Evolutionary conservation across 352 stramenopile species (phyloP).

Genomic region (Elongisporangium anandrum): DNA sequence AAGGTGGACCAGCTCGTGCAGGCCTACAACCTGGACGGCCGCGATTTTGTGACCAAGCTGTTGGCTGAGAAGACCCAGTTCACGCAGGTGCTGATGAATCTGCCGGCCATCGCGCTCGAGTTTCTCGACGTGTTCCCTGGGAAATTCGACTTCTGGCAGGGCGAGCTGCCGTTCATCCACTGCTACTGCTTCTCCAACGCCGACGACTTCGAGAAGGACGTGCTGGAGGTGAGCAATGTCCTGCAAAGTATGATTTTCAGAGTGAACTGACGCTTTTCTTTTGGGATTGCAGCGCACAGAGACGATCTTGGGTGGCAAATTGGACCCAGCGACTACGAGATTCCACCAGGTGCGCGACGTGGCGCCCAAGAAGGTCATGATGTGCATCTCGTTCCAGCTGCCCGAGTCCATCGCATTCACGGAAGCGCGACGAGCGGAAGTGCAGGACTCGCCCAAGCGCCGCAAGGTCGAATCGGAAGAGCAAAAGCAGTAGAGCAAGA

Average conservation of each 20-base stretch:
- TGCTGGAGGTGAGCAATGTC: conserved; percentile 47
- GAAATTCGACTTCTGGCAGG: conserved; percentile 64
- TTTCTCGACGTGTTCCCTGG: conserved; percentile 87
- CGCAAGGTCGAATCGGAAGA: conserved; percentile 29
- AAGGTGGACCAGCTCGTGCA: conserved; percentile 79
- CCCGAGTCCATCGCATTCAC: conserved; percentile 70
- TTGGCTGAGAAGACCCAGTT: conserved; percentile 62
- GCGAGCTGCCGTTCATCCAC: conserved; percentile 86
- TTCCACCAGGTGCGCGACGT: conserved; percentile 94
- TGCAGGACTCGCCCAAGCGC: conserved; percentile 42
- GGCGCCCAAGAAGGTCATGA: conserved; percentile 96
- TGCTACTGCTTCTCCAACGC: conserved; percentile 94
- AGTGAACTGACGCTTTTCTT: conserved; percentile 8
- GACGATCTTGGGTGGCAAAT: conserved; percentile 47
- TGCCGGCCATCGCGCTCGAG: conserved; percentile 92
- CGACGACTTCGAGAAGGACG: conserved; percentile 63
- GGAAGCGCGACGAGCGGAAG: conserved; percentile 28
- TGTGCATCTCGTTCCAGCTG: conserved; percentile 95
- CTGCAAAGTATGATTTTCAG: background rate
- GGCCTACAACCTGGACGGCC: conserved; percentile 91
- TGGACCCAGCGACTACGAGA: conserved; percentile 43
- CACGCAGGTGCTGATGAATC: conserved; percentile 96
- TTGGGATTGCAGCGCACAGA: conserved; percentile 49
- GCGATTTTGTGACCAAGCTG: conserved; percentile 88
- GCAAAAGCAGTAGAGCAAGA: conserved; percentile 1